Evolutionary conservation across 306 rosid genomes (phyloP).

Genomic region (Acacia melanoxylon): DNA sequence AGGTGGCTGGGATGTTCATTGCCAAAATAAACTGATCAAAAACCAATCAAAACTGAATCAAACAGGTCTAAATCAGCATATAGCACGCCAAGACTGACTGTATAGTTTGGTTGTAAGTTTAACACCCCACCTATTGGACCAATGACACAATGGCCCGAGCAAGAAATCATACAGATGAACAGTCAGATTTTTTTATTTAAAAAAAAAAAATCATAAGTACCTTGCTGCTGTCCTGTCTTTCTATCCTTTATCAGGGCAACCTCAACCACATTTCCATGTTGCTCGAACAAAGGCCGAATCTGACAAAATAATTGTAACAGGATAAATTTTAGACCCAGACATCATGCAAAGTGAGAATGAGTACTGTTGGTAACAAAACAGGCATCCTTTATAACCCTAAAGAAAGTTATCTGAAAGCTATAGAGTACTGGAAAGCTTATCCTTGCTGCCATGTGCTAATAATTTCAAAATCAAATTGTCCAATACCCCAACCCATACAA

Average conservation of each 20-base stretch:
- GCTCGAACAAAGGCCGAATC: conserved; percentile 94
- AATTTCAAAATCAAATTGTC: not conserved
- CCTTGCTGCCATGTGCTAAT: not conserved
- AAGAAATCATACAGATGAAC: conserved; percentile 33
- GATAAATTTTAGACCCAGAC: conserved; percentile 6
- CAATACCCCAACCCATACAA: not conserved
- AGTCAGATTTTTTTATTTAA: conserved; percentile 23
- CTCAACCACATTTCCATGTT: conserved; percentile 91
- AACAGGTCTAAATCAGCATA: not conserved
- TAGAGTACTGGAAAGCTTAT: not conserved
- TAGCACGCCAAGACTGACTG: not conserved
- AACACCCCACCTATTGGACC: not conserved
- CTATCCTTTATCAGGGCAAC: conserved; percentile 90
- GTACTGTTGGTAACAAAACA: not conserved
- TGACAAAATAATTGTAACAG: conserved; percentile 34
- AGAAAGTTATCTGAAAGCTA: not conserved
- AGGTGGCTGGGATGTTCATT: not conserved
- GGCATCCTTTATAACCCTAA: not conserved
- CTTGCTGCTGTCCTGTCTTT: conserved; percentile 96
- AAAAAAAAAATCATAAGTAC: conserved; percentile 44
- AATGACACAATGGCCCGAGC: not conserved
- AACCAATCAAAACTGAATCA: not conserved
- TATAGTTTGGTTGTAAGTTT: not conserved
- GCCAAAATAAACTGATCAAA: not conserved
- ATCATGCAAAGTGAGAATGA: not conserved